Evolutionary conservation across 139 green algal genomes (phyloP).

Genomic region (Picochlorum sp.): DNA sequence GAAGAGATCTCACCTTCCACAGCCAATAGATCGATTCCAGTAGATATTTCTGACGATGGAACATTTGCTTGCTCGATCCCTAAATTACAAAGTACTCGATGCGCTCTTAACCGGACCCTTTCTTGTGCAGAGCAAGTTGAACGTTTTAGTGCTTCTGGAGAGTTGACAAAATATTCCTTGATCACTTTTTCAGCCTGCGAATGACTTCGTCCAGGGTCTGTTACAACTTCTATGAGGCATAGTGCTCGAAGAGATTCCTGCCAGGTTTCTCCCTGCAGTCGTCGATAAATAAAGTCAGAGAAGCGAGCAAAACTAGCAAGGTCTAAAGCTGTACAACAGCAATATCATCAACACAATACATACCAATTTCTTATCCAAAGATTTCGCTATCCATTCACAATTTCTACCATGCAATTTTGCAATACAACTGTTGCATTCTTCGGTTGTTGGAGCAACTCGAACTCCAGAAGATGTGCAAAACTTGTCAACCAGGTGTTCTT

Average conservation of each 20-base stretch:
- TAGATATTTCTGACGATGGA: no score
- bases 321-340: no score
- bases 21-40: no score
- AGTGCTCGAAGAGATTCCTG: slow-evolving; percentile 58
- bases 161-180: slow-evolving; percentile 61
- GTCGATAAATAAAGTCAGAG: no score
- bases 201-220: slow-evolving; percentile 22
- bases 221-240: slow-evolving; percentile 49
- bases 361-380: slow-evolving; percentile 60
- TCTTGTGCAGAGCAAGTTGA: slow-evolving; percentile 22
- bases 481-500: not conserved
- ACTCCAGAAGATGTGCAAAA: not conserved
- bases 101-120: slow-evolving; percentile 32
- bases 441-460: not conserved
- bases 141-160: slow-evolving; percentile 23
- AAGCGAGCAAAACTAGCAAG: no score
- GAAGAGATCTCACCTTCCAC: no score
- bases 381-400: slow-evolving; percentile 11
- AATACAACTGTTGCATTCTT: not conserved
- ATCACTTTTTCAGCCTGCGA: slow-evolving; percentile 38
- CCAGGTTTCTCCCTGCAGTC: no score
- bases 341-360: no score
- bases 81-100: slow-evolving; percentile 22
- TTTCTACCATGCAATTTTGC: not conserved
- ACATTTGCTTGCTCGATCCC: slow-evolving; percentile 4